Evolutionary conservation across 2,329 filamentous ascomycete species (phyloP), one percentile per base, ranked within the genome.

Genomic region (Colletotrichum sp.): DNA sequence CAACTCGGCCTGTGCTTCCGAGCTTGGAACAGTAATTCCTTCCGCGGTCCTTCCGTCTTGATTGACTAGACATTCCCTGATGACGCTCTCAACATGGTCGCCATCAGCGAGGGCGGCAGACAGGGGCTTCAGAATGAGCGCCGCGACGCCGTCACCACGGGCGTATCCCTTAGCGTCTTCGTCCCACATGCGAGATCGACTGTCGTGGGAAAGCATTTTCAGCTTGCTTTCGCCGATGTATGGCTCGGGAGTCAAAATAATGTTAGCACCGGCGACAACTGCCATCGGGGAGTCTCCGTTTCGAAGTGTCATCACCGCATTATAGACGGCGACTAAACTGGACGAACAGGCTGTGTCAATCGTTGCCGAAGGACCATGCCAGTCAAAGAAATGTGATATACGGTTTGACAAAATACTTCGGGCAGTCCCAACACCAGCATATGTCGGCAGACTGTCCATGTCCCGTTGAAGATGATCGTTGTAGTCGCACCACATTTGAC

Each of bases 131-230:
- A 92, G 75, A 1, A 90, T 79, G 0, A 91, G 77, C 0, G 83
- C 81, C 1, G 85, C 87, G 9, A 89, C 79, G 3, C 89, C 90
- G 59, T 92, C 90, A 10, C 89, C 90, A 0, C 90, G 84, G 6
- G 84, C 88, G 77, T 90, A 91, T 1, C 90, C 90, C 77, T 90
- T 82, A 0, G 88, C 90, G 3, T 79, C 80, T 4, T 79, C 81
- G 77, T 89, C 86, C 82, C 84, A 89, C 81, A 85, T 86, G 9
- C 80, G 80, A 65, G 79, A 84, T 16, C 80, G 77, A 13, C 84
- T 83, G 16, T 59, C 66, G 21, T 28, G 57, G 8, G 64, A 69
- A 6, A 74, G 66, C 71, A 74, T 74, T 16, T 59, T 63, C n/a
- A 74, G 30, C 24, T 74, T 74, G 36, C 34, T 66, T 32, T 81